phyloP scores from a whole-genome alignment of 1,139 yeast species.

The Nakaseomyces sp. region DNA sequence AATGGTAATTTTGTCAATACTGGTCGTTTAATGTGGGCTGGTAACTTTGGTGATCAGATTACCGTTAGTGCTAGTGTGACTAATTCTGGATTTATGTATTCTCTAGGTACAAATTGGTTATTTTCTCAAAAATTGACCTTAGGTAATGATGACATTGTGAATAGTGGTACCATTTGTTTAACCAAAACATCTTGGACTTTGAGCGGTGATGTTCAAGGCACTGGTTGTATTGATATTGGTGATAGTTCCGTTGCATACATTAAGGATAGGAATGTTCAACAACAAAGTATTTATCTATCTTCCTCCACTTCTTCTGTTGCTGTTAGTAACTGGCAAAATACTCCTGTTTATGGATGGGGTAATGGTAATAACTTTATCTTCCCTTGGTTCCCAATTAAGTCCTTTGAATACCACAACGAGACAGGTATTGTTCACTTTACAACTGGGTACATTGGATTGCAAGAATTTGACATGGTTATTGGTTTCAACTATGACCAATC shows the following conservation, averaged over 20 bases:
- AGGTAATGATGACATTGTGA: neutral
- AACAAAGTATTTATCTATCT: neutral
- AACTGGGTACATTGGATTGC: neutral
- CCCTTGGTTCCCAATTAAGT: neutral
- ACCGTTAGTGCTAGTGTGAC: neutral
- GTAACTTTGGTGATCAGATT: neutral
- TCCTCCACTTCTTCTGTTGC: neutral
- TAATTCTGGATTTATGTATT: neutral
- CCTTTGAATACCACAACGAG: neutral
- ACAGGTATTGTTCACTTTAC: conserved; percentile 4
- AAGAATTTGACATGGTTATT: neutral
- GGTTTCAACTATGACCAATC: neutral
- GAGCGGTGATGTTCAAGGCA: neutral
- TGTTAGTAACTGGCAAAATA: neutral
- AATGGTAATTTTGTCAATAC: neutral
- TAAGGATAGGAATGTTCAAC: neutral
- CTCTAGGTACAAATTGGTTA: neutral
- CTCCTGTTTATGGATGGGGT: conserved; percentile 3
- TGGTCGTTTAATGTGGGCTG: conserved; percentile 1
- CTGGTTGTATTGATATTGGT: conserved; percentile 1
- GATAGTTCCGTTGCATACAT: neutral
- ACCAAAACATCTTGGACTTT: neutral
- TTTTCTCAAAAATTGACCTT: neutral
- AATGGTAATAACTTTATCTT: neutral
- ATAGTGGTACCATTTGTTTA: conserved; percentile 5